phyloP scores from a whole-genome alignment of 2,329 filamentous ascomycete species.

The Phialophora macrospora region DNA sequence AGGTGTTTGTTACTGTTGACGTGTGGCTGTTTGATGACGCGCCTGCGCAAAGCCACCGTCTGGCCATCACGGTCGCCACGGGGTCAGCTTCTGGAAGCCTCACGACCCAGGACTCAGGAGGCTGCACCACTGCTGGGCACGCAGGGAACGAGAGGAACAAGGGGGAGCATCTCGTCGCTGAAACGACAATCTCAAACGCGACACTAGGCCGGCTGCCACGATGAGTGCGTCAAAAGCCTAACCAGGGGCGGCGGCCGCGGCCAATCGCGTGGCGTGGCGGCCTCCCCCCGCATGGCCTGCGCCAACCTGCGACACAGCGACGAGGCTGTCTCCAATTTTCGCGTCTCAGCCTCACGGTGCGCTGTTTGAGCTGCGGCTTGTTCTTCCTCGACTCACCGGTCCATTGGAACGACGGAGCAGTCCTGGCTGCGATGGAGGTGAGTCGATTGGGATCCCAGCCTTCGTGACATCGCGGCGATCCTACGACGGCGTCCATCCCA shows the following conservation, averaged over 20 bases:
- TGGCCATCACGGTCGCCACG: neutral
- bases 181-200: slow-evolving; percentile 31
- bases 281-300: slow-evolving; percentile 11
- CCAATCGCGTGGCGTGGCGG: slow-evolving; percentile 16
- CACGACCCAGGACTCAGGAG: neutral
- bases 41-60: slow-evolving; percentile 2
- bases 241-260: neutral
- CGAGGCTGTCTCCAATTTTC: slow-evolving; percentile 19
- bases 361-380: slow-evolving; percentile 23
- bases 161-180: neutral
- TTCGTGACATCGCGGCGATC: neutral
- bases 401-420: slow-evolving; percentile 28
- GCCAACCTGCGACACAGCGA: slow-evolving; percentile 30
- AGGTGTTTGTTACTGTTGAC: neutral
- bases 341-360: slow-evolving; percentile 27
- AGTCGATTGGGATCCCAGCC: neutral
- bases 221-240: slow-evolving; percentile 23
- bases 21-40: slow-evolving; percentile 18
- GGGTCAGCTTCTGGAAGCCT: neutral
- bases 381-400: slow-evolving; percentile 4
- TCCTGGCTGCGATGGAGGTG: neutral
- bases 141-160: neutral
- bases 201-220: slow-evolving; percentile 20
- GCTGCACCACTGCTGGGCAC: too few relatives aligned
- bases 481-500: neutral